phyloP scores from a whole-genome alignment of 805 yeast genomes.

The Blastobotrys peoriensis region DNA sequence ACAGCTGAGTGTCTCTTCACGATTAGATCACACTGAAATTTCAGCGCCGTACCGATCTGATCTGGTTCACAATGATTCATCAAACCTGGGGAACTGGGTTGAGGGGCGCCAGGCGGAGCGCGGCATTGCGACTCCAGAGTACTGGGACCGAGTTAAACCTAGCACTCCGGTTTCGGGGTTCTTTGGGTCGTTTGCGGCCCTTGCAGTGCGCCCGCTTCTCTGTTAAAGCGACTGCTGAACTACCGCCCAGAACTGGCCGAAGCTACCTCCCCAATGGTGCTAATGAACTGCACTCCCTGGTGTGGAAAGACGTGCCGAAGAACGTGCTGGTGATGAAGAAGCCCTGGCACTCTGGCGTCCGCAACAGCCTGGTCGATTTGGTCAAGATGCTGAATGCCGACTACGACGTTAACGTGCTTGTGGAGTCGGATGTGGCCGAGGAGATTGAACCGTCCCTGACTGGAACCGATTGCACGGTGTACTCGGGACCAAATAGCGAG shows the following conservation, averaged over 20 bases:
- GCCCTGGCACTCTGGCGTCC: conserved; percentile 65
- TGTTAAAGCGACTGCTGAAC: too few relatives aligned
- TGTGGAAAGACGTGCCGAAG: conserved; percentile 68
- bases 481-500: conserved; percentile 53
- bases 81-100: too few relatives aligned
- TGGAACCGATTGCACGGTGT: conserved; percentile 29
- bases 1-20: too few relatives aligned
- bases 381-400: conserved; percentile 35
- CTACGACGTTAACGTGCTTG: conserved; percentile 76
- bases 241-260: background rate
- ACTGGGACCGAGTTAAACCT: too few relatives aligned
- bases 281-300: conserved; percentile 28
- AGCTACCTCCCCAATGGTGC: background rate
- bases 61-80: too few relatives aligned
- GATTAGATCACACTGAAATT: too few relatives aligned
- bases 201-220: too few relatives aligned
- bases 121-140: too few relatives aligned
- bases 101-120: too few relatives aligned
- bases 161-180: too few relatives aligned
- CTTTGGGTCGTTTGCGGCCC: too few relatives aligned
- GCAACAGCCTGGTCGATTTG: conserved; percentile 59
- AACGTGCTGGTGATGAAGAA: conserved; percentile 80
- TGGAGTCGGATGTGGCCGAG: conserved; percentile 65
- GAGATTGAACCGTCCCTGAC: conserved; percentile 41
- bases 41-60: too few relatives aligned